Percentiles rank a stretch among this genome's conserved stretches.
Conservation (phyloP, 345 rosid species). For the Atalantia buxifolia region DNA sequence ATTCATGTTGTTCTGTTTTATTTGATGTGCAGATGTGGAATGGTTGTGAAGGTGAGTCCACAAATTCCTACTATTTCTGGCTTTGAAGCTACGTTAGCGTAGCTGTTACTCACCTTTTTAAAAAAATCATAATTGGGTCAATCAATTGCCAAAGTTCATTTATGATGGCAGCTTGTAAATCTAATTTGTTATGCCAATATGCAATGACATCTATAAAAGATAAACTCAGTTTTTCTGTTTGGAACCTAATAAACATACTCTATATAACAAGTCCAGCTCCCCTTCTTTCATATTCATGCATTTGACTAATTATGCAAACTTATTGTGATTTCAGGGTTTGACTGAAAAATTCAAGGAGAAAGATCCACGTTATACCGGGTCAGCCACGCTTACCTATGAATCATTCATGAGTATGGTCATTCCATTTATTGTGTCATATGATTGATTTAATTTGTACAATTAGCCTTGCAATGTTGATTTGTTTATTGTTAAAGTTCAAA, state of each 20-base stretch:
- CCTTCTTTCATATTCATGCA: not conserved
- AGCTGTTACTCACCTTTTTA: not conserved
- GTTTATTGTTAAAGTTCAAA: not conserved
- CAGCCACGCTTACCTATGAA: constrained; percentile 51
- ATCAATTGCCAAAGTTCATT: not conserved
- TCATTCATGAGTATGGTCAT: constrained; percentile 54
- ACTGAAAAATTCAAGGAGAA: constrained; percentile 74
- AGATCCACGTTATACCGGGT: constrained; percentile 42
- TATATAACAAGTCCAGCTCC: not conserved
- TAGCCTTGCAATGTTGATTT: not conserved
- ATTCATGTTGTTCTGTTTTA: not conserved
- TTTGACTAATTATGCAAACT: not conserved
- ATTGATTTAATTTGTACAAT: constrained; percentile 20
- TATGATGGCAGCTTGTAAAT: not conserved
- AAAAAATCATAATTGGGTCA: not conserved
- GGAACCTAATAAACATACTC: too few species aligned
- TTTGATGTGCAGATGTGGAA: constrained; percentile 56
- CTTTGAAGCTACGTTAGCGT: too few species aligned
- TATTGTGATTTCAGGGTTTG: constrained; percentile 45
- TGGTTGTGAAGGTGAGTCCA: constrained; percentile 63
- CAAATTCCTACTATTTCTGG: not conserved
- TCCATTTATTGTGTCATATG: constrained; percentile 57
- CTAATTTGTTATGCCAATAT: not conserved
- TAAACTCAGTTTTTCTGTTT: not conserved
- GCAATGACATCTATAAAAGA: accelerated